Evolutionary conservation across 805 yeast species (phyloP), one percentile per base, ranked within the genome.

Genomic region (Candida khao-thaluensis): DNA sequence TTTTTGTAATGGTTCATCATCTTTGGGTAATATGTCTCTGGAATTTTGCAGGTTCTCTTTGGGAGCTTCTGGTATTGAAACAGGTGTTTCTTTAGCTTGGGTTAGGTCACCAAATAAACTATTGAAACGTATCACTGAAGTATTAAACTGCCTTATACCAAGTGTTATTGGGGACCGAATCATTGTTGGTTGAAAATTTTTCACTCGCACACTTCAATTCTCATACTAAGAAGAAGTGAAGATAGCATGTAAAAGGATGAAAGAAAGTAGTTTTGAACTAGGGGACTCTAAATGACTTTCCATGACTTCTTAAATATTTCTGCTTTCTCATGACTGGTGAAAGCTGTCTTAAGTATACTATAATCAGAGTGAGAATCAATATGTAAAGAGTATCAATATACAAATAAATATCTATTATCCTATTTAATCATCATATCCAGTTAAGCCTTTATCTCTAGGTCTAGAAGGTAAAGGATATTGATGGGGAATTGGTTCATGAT

Each of bases 401-500:
- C 4, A 11, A 31, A 31, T 22, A 31, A 31, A 31, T 31, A 22
- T 31, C 15, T 31, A 31, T 31, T 31, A 30, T 30, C 33, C 26
- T 30, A 30, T 31, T 42, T 42, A 48, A 60, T 79, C 84, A 45
- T 79, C 85, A 49, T 63, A 79, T 6, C 85, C 85, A n/a, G 57
- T 47, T 59, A 67, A 72, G 23, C 44, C 56, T 26, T 50, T 54
- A 50, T 75, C 76, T 59, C 85, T 74, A 18, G 74, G 63, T 47
- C 82, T 69, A 16, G 64, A 56, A 33, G 85, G 85, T 49, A 79
- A 56, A 12, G 79, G 81, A 51, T 76, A 76, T 7, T 76, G 78
- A 33, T 60, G 51, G 31, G 95, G 95, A 45, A 85, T 66, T 11
- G 82, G 81, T 28, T 66, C 74, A 40, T 81, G 82, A 56, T 82